Base-by-base conservation (phyloP, 495 filamentous ascomycete genomes). In the Pseudotulostoma volvatum region DNA sequence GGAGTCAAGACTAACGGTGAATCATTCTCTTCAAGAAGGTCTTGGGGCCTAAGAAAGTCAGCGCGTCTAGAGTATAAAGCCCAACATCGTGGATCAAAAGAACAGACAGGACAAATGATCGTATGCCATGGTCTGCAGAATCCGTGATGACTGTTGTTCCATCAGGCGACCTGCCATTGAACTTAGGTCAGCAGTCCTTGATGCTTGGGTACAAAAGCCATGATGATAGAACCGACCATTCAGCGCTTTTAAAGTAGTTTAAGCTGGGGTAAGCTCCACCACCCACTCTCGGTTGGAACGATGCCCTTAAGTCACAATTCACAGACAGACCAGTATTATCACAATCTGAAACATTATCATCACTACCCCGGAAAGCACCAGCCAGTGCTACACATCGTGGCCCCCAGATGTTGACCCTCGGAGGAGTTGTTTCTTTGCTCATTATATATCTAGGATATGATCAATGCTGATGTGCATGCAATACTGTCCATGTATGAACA, bases 61-160 rank as follows among this genome's bases (percentile, higher is more conserved):
- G 23, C 3, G 13, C 32, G 8, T 30, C 11, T 11, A 13, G 33
- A 30, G 14, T 3, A 28, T n/a, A 31, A 18, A 31, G 7, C 17
- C n/a, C n/a, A n/a, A n/a, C n/a, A 32, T 36, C 13, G 4, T 33
- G 4, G n/a, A 5, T 33, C 3, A 8, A 19, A 14, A 18, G 3
- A 18, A 54, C 58, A 50, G 46, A 77, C 67, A 94, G 49, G 20
- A 92, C 71, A 55, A 76, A 90, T 9, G 76, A 73, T 36, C 73
- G 66, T 31, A 92, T 64, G 34, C 59, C 63, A 46, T 86, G 74
- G 42, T 83, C 69, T 4, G 73, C 75, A 30, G 69, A 77, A 18
- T 71, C 69, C n/a, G 85, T 81, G 48, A 97, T 51, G 34, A 95
- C 58, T 4, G 73, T 74, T 7, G 84, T 90, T 11, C 88, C 84